Evolutionary conservation across 106 monocot species (phyloP).

Genomic region (Platanthera guangdongensis): DNA sequence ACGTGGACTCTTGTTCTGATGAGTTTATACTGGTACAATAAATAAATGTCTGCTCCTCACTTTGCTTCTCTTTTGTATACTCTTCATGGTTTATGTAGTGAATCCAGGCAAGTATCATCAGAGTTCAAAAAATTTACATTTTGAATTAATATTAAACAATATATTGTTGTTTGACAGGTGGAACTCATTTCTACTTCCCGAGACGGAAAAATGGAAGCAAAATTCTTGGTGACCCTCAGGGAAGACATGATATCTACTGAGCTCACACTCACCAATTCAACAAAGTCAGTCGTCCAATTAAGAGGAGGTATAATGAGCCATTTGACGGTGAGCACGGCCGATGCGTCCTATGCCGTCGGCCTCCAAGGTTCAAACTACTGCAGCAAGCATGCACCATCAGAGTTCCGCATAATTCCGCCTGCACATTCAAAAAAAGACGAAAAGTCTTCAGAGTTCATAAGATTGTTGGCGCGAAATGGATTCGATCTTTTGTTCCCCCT

Average conservation of each 20-base stretch:
- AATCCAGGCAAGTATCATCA: too few species aligned
- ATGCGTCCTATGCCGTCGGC: conserved; percentile 66
- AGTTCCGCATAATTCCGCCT: conserved; percentile 61
- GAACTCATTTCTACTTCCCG: conserved; percentile 49
- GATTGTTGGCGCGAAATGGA: conserved; percentile 26
- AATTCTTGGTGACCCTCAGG: conserved; percentile 42
- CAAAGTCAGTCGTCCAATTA: conserved; percentile 30
- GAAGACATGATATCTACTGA: conserved; percentile 45
- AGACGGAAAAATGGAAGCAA: conserved; percentile 30
- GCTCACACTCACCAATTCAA: conserved; percentile 37
- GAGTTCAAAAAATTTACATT: too few species aligned
- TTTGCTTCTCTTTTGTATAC: neutral
- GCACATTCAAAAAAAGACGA: conserved; percentile 4
- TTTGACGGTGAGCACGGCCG: conserved; percentile 79
- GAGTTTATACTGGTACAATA: conserved; percentile 43
- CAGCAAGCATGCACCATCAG: conserved; percentile 25
- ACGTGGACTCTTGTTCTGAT: conserved; percentile 50
- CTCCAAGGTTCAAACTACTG: conserved; percentile 63
- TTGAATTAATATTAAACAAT: neutral
- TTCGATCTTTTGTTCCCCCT: conserved; percentile 25
- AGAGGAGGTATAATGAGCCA: conserved; percentile 54
- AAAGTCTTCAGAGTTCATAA: neutral
- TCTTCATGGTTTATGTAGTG: neutral
- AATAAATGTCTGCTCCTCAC: neutral
- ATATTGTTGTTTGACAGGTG: conserved; percentile 17